Base-by-base conservation (phyloP, 306 rosid genomes). In the Dryas alaskensis region DNA sequence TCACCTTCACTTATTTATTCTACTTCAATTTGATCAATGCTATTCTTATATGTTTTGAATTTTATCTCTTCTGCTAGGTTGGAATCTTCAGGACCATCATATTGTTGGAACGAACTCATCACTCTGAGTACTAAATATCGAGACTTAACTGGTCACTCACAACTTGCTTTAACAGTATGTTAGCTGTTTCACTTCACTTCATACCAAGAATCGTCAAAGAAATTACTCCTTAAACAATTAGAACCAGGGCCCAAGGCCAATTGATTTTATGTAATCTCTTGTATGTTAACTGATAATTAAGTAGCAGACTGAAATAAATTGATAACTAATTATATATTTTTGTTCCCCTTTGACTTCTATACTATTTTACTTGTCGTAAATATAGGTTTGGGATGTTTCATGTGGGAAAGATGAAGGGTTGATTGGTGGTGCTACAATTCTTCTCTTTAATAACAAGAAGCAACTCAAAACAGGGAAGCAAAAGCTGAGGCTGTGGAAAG, bases 381-480 rank as follows among this genome's bases (percentile, higher is more conserved):
- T 83, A 31, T 75, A 94, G 99, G 99, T 92, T 82, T 94, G 95
- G 96, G 99, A 94, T 83, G 96, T 94, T 70, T 94, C 99, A 13
- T 86, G 85, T 59, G 96, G 97, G 59, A 84, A 82, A 79, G 87
- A 87, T 60, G 93, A 92, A 81, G 96, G 87, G 72, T 85, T 94
- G 86, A 87, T 94, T 76, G 99, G 99, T 73, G 99, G 99, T 73
- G 94, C 99, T 40, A 94, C 97, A 27, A 88, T 91, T 80, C 84
- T 88, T 88, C 95, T 94, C 55, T 94, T 94, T 76, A 92, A 89
- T 82, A 88, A 64, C 78, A 92, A 92, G 81, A 91, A 83, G 78
- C 97, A 94, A 82, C 97, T 94, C 77, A 94, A 92, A 86, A 92
- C 96, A 19, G 97, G 99, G 76, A 94, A 88, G 86, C 99, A 94